These are phyloP conservation scores for Elsinoe perseae DNA, from an alignment of 2,329 filamentous ascomycete species.

Conservation along the genomic window DNA sequence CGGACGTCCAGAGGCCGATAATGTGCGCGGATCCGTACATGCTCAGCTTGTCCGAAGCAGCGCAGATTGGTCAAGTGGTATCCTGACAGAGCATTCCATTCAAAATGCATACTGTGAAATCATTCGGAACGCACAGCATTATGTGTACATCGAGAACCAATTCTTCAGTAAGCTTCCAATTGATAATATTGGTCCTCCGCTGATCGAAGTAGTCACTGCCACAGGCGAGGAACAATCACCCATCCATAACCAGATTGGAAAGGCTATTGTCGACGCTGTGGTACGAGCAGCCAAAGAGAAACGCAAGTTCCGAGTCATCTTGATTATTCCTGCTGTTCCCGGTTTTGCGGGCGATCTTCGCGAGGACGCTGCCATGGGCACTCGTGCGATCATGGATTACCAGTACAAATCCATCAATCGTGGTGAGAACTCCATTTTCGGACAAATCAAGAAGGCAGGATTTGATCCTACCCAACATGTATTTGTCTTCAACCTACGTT, in stretches of 20 bases:
- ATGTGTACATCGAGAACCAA: conserved; percentile 96
- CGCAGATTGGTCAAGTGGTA: conserved; percentile 88
- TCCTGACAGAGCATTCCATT: conserved; percentile 74
- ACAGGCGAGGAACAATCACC: conserved; percentile 82
- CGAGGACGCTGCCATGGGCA: conserved; percentile 74
- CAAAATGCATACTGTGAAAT: conserved; percentile 80
- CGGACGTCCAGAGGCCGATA: conserved; percentile 37
- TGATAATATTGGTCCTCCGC: neutral
- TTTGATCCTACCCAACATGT: conserved; percentile 74
- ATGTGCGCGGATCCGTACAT: conserved; percentile 60
- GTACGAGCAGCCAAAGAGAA: conserved; percentile 72
- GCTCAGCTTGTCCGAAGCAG: conserved; percentile 87
- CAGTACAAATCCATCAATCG: conserved; percentile 95
- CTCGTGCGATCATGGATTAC: conserved; percentile 94
- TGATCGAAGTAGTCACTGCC: conserved; percentile 54
- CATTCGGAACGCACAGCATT: conserved; percentile 82
- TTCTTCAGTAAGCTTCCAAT: conserved; percentile 66
- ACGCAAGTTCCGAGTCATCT: conserved; percentile 83
- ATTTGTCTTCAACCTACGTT: conserved; percentile 88
- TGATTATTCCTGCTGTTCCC: conserved; percentile 83
- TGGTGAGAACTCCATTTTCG: conserved; percentile 85
- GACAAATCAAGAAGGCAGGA: conserved; percentile 62
- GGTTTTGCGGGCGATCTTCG: conserved; percentile 90
- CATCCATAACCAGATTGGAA: conserved; percentile 79
- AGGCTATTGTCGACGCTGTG: conserved; percentile 83